phyloP scores from a whole-genome alignment of 495 filamentous ascomycete species.

The Ascobolus immersus region DNA sequence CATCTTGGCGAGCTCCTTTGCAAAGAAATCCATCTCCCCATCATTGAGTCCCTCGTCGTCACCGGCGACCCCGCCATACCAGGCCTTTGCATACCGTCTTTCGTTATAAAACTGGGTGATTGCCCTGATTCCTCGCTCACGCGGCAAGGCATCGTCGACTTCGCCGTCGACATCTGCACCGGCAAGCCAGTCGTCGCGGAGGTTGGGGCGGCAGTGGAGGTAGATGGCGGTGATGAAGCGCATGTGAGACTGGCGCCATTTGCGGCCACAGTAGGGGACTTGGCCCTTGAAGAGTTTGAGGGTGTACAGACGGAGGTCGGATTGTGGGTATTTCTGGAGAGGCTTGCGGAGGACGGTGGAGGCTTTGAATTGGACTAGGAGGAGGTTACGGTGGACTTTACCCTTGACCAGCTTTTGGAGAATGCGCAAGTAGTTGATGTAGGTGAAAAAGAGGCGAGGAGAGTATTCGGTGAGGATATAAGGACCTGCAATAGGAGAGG shows the following conservation, averaged over 20 bases:
- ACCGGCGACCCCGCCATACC: conserved; percentile 61
- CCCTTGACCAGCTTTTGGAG: conserved; percentile 92
- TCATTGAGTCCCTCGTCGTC: conserved; percentile 37
- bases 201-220: conserved; percentile 69
- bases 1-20: conserved; percentile 67
- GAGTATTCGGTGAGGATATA: conserved; percentile 69
- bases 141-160: conserved; percentile 69
- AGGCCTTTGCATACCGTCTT: conserved; percentile 45
- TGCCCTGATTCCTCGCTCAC: conserved; percentile 67
- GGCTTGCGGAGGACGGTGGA: conserved; percentile 68
- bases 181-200: conserved; percentile 85
- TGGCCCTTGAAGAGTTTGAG: conserved; percentile 96
- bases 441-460: conserved; percentile 77
- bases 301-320: conserved; percentile 67
- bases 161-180: conserved; percentile 77
- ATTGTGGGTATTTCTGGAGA: conserved; percentile 75
- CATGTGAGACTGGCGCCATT: conserved; percentile 97
- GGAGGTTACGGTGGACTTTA: conserved; percentile 77
- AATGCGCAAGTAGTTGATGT: conserved; percentile 78
- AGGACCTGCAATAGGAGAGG: conserved; percentile 16
- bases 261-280: conserved; percentile 88
- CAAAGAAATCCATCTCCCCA: conserved; percentile 75
- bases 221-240: conserved; percentile 93
- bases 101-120: conserved; percentile 87
- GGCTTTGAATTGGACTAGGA: conserved; percentile 85